Evolutionary conservation across 2,329 filamentous ascomycete species (phyloP), one percentile per base, ranked within the genome.

Genomic region (Cercospora beticola): DNA sequence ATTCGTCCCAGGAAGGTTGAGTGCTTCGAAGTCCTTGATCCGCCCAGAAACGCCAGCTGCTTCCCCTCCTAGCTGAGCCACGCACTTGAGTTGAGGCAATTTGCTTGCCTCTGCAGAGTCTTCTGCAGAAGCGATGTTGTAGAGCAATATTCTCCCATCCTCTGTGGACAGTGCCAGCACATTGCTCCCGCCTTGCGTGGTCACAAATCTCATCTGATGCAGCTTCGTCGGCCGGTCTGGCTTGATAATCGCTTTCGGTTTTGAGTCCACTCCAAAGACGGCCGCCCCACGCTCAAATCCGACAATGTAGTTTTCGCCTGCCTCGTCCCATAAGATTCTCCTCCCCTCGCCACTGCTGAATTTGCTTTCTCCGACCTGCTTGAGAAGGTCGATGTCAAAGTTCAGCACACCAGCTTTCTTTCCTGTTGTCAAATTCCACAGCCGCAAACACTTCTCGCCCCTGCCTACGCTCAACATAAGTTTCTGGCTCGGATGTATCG

Each of bases 341-440:
- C 92, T 85, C 4, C 93, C 94, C 78, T 98, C 95, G 12, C 94
- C 94, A 56, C 88, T 90, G 56, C 89, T 88, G 78, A 90, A 89
- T 78, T 88, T 89, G 54, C 89, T 87, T 82, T 97, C 93, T 57
- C 92, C 92, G 10, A 91, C 87, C 74, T 91, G 88, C 56, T 87
- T 84, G 63, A 98, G 83, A 75, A 95, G 85, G 0, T 90, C 87
- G 67, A 87, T 86, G 72, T 87, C 87, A 79, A 98, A 98, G 78
- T 92, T 95, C 74, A 99, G 82, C 63, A 97, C 94, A 31, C 94
- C 93, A 0, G 94, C 94, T 82, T 97, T 97, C 83, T 94, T 97
- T 16, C 94, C 95, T 2, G 94, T 98, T 72, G 98, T 93, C 71
- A 99, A 80, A 77, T 99, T 98, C 95, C 95, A 99, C 72, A 98